phyloP scores from a whole-genome alignment of 1,139 yeast species.

The Hemisphaericaspora subhashii region DNA sequence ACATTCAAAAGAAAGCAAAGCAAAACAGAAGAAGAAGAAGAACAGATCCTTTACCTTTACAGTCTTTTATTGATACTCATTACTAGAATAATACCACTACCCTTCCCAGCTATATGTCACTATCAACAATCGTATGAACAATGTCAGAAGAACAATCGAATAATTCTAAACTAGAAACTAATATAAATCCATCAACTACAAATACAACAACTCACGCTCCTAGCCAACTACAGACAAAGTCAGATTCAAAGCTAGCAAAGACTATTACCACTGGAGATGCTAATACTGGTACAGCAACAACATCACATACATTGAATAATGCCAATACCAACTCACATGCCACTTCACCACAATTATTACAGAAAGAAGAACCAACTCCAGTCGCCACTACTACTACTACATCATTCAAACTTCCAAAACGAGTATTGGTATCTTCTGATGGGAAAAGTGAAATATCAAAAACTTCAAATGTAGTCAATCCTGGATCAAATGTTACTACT shows the following conservation, averaged over 20 bases:
- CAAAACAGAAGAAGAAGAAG: too few species aligned
- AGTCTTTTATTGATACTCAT: too few species aligned
- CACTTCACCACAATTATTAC: too few species aligned
- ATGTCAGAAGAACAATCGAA: constrained; percentile 2
- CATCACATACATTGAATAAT: not conserved
- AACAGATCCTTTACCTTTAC: too few species aligned
- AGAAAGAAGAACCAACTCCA: constrained; percentile 1
- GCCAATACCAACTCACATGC: constrained; percentile 1
- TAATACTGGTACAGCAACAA: not conserved
- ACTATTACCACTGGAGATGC: not conserved
- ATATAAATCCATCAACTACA: not conserved
- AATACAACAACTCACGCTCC: not conserved
- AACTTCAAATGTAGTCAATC: not conserved
- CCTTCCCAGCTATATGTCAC: not conserved
- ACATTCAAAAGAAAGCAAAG: too few species aligned
- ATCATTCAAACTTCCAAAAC: constrained; percentile 9
- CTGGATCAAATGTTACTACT: not conserved
- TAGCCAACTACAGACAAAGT: too few species aligned
- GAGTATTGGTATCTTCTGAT: constrained; percentile 7
- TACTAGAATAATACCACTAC: too few species aligned
- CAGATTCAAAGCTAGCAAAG: not conserved
- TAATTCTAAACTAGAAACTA: not conserved
- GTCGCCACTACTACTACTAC: not conserved
- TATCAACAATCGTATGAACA: not conserved
- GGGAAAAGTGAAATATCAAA: constrained; percentile 1